A percentile compares a stretch with the other conserved stretches of the same genome.
phyloP scores from a whole-genome alignment of 306 rosid genomes.

The Cucurbita moschata region DNA sequence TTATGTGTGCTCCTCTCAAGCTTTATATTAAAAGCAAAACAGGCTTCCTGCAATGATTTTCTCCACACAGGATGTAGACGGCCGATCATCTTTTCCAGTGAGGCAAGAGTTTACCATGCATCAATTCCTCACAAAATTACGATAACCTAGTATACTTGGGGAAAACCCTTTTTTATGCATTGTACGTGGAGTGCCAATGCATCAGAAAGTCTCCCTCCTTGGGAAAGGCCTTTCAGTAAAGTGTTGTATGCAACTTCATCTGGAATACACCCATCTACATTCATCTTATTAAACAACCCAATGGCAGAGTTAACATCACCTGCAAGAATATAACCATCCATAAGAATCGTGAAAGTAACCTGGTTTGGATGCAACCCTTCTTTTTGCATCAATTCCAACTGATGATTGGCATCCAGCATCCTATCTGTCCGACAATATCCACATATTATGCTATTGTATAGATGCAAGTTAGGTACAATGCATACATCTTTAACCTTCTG shows the following conservation, averaged over 20 bases:
- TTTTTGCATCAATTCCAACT: conserved; percentile 26
- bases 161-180: conserved; percentile 3
- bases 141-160: not conserved
- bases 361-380: conserved; percentile 31
- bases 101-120: not conserved
- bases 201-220: not conserved
- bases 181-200: not conserved
- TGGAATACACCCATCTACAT: conserved; percentile 19
- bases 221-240: conserved; percentile 20
- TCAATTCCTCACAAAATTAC: not conserved
- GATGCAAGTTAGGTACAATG: conserved; percentile 18
- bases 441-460: conserved; percentile 25
- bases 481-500: conserved; percentile 9
- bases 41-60: not conserved
- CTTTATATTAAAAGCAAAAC: not conserved
- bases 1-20: not conserved
- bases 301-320: conserved; percentile 24
- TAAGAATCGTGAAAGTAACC: conserved; percentile 31
- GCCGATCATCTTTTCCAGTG: not conserved
- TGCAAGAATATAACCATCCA: conserved; percentile 20
- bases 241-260: conserved; percentile 24
- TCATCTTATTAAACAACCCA: conserved; percentile 29
- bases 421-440: conserved; percentile 19
- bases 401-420: conserved; percentile 21
- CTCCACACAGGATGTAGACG: not conserved